Evolutionary conservation across 2,329 filamentous ascomycete species (phyloP), one percentile per base, ranked within the genome.

Genomic region (Seiridium cupressi): DNA sequence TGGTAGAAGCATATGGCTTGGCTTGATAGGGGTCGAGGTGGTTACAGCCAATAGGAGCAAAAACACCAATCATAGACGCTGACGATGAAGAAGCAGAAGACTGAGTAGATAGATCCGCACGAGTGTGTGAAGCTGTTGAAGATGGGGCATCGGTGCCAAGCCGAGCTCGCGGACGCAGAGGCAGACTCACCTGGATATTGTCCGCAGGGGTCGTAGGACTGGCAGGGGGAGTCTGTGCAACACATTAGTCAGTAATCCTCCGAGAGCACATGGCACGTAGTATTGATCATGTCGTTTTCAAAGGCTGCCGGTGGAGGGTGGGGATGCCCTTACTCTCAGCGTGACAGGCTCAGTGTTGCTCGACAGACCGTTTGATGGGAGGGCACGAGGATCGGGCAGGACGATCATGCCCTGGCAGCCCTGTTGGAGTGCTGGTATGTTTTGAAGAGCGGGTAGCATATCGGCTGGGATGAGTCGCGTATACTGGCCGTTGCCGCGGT

Each of bases 391-490:
- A 7, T 73, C 64, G 0, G 80, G 79, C 26, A 86, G 68, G 5
- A 84, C 74, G 4, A 82, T 69, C 78, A 85, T 79, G 10, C 79
- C 79, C 5, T 66, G 64, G 31, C 70, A 69, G 42, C 69, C 71
- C 8, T 67, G 60, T 68, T 84, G 76, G 1, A 73, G 58, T 1
- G 75, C 65, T 1, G 80, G 78, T 4, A 87, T 72, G 49, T 79
- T 71, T 44, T 68, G 76, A 13, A 80, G 79, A 57, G 68, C 73
- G 78, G 38, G 80, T 9, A 87, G 70, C 72, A 78, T 74, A 62
- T 88, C 85, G 0, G 81, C 84, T 0, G 83, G 83, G 11, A 87
- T 74, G 0, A 88, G 77, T 3, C 80, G 76, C 4, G 84, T 86
- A 61, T 78, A 82, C 51, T 75, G 72, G 3, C 84, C 84, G 60